A percentile compares a stretch with the other conserved stretches of the same genome.
Conservation (phyloP, 148 eudicot genomes). For the Vaccinium myrtillus region DNA sequence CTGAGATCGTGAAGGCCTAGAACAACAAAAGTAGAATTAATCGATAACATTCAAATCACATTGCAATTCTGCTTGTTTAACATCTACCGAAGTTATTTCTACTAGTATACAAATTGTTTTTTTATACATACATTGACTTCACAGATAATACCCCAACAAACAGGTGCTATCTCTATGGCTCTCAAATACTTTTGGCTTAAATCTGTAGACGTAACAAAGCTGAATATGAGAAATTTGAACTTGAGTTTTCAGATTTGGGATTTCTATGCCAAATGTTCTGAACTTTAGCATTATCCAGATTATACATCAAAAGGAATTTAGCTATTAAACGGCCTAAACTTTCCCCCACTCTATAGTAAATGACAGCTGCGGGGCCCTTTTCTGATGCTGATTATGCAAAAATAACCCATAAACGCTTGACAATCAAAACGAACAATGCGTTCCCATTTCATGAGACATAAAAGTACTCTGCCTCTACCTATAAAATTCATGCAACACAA, state of each 20-base stretch:
- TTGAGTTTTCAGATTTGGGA: neutral
- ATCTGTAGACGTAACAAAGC: neutral
- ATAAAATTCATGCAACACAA: neutral
- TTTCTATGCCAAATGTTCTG: neutral
- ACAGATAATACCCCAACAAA: no score
- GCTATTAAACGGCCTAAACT: neutral
- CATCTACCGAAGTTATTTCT: no score
- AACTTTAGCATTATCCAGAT: neutral
- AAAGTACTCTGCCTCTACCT: neutral
- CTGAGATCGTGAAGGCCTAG: neutral
- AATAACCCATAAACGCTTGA: neutral
- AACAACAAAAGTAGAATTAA: neutral
- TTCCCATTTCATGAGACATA: neutral
- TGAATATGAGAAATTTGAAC: neutral
- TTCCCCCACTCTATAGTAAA: neutral
- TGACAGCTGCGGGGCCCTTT: neutral
- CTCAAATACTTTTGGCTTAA: neutral
- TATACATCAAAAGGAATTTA: neutral
- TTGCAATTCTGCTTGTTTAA: neutral
- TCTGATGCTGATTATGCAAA: neutral
- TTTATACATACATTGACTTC: no score
- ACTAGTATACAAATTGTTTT: no score
- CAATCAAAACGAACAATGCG: neutral
- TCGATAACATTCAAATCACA: neutral
- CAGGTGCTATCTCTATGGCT: no score